These are phyloP conservation scores for Dipodascopsis uninucleata DNA, from an alignment of 805 yeast genomes.

Conservation along the genomic window DNA sequence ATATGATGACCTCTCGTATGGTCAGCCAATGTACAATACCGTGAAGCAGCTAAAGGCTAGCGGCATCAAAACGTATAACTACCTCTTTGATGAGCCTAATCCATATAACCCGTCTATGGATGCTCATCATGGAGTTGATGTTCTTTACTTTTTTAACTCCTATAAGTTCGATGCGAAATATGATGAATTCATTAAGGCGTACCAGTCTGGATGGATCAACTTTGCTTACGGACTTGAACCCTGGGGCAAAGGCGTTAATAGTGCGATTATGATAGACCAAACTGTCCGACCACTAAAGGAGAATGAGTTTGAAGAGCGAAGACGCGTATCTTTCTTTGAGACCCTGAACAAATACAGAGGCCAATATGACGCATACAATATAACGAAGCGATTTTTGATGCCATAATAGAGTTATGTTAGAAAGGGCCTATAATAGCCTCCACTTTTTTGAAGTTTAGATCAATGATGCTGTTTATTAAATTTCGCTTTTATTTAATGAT, in stretches of 20 bases:
- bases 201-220: constrained; percentile 32
- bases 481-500: no score
- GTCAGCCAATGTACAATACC: constrained; percentile 22
- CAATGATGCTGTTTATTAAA: no score
- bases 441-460: no score
- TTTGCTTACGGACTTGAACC: constrained; percentile 33
- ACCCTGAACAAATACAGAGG: constrained; percentile 14
- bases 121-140: constrained; percentile 38
- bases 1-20: constrained; percentile 26
- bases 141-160: constrained; percentile 33
- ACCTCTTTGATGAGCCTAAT: constrained; percentile 35
- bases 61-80: constrained; percentile 29
- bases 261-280: constrained; percentile 17
- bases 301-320: constrained; percentile 20
- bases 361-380: constrained; percentile 24
- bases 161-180: constrained; percentile 27
- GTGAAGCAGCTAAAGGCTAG: constrained; percentile 21
- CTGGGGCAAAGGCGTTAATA: constrained; percentile 27
- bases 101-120: constrained; percentile 32
- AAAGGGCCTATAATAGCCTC: no score
- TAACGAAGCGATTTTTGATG: constrained; percentile 22
- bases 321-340: constrained; percentile 14
- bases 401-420: no score
- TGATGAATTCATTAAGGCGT: constrained; percentile 20
- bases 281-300: constrained; percentile 12